Percentiles rank a stretch among this genome's conserved stretches.
phyloP scores from a whole-genome alignment of 345 rosid species.

The Salix udensis region DNA sequence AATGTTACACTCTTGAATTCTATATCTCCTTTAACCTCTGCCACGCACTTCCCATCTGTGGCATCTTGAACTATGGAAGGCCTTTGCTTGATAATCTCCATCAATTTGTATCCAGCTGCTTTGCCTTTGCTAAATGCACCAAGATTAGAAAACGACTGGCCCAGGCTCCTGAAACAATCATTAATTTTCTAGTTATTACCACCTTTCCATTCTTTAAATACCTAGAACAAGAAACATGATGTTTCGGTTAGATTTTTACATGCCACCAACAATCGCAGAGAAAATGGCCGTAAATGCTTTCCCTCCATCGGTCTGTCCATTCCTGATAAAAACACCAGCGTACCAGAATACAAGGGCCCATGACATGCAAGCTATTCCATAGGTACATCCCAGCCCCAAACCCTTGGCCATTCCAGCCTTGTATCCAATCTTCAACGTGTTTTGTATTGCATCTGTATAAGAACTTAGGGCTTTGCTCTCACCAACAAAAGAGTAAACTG shows the following conservation, averaged over 20 bases:
- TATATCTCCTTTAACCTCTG: constrained; percentile 78
- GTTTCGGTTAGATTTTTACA: constrained; percentile 43
- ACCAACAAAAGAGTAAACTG: constrained; percentile 93
- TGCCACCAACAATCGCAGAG: constrained; percentile 99
- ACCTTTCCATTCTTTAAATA: neutral
- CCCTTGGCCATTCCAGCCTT: constrained; percentile 99
- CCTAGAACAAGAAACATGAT: neutral
- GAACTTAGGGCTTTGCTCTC: constrained; percentile 91
- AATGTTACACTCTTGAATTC: constrained; percentile 89
- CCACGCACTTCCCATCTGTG: constrained; percentile 62
- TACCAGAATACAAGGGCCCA: constrained; percentile 99
- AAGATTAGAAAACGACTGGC: constrained; percentile 97
- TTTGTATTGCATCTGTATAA: constrained; percentile 92
- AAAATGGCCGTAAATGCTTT: constrained; percentile 97
- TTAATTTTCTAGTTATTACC: neutral
- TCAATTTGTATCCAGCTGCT: constrained; percentile 90
- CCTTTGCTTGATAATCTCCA: constrained; percentile 91
- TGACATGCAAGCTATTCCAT: constrained; percentile 99
- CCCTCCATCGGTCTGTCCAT: constrained; percentile 92
- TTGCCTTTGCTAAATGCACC: constrained; percentile 99
- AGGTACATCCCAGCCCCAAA: constrained; percentile 94
- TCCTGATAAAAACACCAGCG: constrained; percentile 95
- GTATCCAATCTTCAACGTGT: constrained; percentile 90
- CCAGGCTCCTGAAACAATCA: constrained; percentile 77
- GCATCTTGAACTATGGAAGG: constrained; percentile 82